These are phyloP conservation scores for Trichoderma harzianum DNA, from an alignment of 2,329 filamentous ascomycete genomes.

Conservation along the genomic window DNA sequence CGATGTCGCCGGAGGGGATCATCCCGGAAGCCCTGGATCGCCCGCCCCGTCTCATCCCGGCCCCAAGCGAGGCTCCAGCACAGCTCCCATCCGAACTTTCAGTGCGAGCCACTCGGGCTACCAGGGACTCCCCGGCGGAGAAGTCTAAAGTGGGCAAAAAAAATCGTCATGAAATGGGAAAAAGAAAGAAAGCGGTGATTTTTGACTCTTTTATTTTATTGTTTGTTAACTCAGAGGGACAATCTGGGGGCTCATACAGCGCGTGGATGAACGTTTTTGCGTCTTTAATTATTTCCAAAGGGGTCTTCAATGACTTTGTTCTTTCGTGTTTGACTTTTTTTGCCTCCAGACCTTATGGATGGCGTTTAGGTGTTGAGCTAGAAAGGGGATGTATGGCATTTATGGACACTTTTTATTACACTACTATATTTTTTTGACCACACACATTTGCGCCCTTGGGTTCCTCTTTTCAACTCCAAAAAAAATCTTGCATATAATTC, in stretches of 20 bases:
- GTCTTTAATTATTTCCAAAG: not conserved
- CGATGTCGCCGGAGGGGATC: conserved; percentile 1
- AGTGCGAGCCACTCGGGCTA: conserved; percentile 17
- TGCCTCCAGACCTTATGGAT: conserved; percentile 17
- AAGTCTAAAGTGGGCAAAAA: not conserved
- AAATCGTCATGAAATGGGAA: not conserved
- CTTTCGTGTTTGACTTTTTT: conserved; percentile 16
- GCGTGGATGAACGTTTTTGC: conserved; percentile 8
- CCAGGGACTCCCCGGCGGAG: conserved; percentile 13
- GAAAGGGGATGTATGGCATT: conserved; percentile 15
- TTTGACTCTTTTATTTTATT: not conserved
- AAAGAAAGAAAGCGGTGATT: not conserved
- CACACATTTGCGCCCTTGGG: not conserved
- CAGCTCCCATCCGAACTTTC: conserved; percentile 21
- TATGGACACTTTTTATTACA: conserved; percentile 4
- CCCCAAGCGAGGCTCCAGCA: conserved; percentile 20
- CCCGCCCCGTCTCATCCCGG: conserved; percentile 9
- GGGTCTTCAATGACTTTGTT: conserved; percentile 13
- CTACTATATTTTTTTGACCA: not conserved
- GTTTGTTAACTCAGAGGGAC: not conserved
- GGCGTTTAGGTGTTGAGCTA: conserved; percentile 19
- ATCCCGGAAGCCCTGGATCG: not conserved
- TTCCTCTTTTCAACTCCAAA: not conserved
- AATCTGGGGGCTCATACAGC: not conserved
- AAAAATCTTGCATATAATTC: conserved; percentile 11